Conservation (phyloP, 768 basidiomycete genomes). For the Rhodotorula kratochvilovae region DNA sequence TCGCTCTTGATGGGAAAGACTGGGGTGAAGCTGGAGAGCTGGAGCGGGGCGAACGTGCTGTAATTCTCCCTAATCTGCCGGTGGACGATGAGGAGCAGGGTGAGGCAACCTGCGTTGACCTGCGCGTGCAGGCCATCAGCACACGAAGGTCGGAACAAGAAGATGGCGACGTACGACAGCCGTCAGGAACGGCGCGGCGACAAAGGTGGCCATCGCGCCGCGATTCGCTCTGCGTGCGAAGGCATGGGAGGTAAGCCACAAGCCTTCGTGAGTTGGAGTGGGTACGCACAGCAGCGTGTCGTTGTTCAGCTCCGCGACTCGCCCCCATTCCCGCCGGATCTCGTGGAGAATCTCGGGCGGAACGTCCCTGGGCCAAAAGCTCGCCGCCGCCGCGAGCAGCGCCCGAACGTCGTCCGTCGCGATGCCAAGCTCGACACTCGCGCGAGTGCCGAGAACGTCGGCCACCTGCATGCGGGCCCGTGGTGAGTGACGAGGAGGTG, state of each 20-base stretch:
- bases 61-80: slow-evolving; percentile 6
- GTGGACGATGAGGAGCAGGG: slow-evolving; percentile 3
- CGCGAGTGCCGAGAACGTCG: not conserved
- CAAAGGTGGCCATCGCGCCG: not conserved
- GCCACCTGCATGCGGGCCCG: not conserved
- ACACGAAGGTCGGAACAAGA: too few relatives aligned
- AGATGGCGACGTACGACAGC: not conserved
- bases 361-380: too few relatives aligned
- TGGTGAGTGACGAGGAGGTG: too few relatives aligned
- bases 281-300: too few relatives aligned
- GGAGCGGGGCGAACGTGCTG: not conserved
- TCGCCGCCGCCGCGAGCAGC: too few relatives aligned
- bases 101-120: not conserved
- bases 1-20: too few relatives aligned
- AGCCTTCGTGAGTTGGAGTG: too few relatives aligned
- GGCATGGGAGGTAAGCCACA: rapidly evolving
- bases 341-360: too few relatives aligned
- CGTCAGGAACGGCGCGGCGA: not conserved
- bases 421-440: too few relatives aligned
- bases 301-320: too few relatives aligned
- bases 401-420: too few relatives aligned
- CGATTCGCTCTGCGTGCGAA: not conserved
- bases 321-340: too few relatives aligned
- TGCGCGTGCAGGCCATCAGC: not conserved
- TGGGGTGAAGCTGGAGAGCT: not conserved